Conservation (phyloP, 352 stramenopile species). For the Pythium aristosporum region DNA sequence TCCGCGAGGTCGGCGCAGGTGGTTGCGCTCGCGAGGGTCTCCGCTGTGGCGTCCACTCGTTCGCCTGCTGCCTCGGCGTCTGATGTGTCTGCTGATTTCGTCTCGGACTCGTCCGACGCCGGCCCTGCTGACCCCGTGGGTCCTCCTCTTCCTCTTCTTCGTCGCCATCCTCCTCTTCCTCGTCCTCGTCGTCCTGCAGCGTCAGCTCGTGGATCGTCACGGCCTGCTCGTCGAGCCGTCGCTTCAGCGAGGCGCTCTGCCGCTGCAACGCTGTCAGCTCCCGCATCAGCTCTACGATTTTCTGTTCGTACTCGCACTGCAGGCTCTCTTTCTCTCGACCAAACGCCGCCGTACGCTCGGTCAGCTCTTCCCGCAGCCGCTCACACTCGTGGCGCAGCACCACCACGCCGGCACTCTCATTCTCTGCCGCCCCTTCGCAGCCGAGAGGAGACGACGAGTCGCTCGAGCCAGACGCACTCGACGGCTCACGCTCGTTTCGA, state of each 20-base stretch:
- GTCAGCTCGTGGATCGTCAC: constrained; percentile 81
- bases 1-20: neutral
- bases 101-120: neutral
- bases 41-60: constrained; percentile 7
- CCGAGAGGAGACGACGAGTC: neutral
- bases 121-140: neutral
- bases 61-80: neutral
- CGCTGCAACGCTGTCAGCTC: constrained; percentile 45
- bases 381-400: constrained; percentile 35
- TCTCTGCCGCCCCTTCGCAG: neutral
- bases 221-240: constrained; percentile 53
- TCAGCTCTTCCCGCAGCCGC: constrained; percentile 29
- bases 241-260: constrained; percentile 45
- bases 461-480: neutral
- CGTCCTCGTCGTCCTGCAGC: constrained; percentile 57
- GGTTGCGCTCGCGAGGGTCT: neutral
- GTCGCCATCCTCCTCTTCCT: constrained; percentile 30
- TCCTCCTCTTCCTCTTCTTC: constrained; percentile 3
- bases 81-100: constrained; percentile 2
- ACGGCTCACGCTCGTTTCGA: constrained; percentile 10
- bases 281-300: constrained; percentile 35
- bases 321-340: constrained; percentile 29
- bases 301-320: constrained; percentile 35
- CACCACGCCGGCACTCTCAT: constrained; percentile 14
- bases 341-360: constrained; percentile 22